Conservation (phyloP, 768 basidiomycete species). For the Collybia nuda region DNA sequence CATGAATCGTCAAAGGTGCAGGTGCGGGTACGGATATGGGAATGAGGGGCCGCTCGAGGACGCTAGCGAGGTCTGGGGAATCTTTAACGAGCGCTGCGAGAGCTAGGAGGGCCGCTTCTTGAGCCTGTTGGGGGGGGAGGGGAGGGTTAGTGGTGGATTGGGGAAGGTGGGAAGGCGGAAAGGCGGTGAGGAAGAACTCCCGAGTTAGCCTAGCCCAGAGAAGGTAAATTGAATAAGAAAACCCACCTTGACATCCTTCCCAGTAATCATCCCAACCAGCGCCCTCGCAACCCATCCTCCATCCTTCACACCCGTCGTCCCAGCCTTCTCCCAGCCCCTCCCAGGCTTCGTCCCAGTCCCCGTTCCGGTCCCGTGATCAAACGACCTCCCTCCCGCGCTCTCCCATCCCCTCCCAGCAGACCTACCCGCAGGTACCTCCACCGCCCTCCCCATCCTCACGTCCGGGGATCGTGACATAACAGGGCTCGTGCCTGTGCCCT, state of each 20-base stretch:
- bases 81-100: conserved; percentile 69
- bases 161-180: too few species aligned
- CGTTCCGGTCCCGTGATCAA: conserved; percentile 34
- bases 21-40: neutral
- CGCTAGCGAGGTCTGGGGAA: conserved; percentile 49
- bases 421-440: too few species aligned
- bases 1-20: conserved; percentile 17
- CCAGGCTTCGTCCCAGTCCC: neutral
- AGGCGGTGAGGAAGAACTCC: too few species aligned
- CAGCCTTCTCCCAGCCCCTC: too few species aligned
- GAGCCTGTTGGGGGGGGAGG: conserved; percentile 36
- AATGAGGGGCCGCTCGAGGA: conserved; percentile 40
- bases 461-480: conserved; percentile 23
- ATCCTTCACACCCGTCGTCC: conserved; percentile 15
- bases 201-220: too few species aligned
- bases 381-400: too few species aligned
- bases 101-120: conserved; percentile 65
- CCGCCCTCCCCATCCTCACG: neutral
- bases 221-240: too few species aligned
- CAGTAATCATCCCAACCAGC: conserved; percentile 46
- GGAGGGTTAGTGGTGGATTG: too few species aligned
- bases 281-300: conserved; percentile 63
- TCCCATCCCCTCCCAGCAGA: too few species aligned
- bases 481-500: conserved; percentile 24
- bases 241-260: conserved; percentile 55